These are phyloP conservation scores for Boletus hoseneyae DNA, from an alignment of 1,284 basidiomycete genomes.

Conservation along the genomic window DNA sequence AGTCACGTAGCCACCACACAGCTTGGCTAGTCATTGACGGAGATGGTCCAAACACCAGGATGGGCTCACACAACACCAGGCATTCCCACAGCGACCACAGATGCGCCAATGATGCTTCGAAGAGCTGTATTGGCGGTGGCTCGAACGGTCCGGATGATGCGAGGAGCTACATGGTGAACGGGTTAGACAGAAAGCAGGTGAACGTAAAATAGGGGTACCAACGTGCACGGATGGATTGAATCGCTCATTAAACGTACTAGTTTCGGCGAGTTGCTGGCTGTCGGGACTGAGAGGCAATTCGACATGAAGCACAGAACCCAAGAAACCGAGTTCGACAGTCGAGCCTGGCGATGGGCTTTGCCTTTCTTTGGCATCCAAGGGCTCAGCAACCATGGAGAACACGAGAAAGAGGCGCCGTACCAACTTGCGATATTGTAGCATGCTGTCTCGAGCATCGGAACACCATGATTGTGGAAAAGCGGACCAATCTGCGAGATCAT, in stretches of 20 bases:
- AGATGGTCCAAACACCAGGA: conserved; percentile 82
- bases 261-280: conserved; percentile 65
- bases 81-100: conserved; percentile 97
- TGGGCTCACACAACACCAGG: conserved; percentile 81
- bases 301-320: conserved; percentile 71
- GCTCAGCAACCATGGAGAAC: conserved; percentile 9
- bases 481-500: conserved; percentile 74
- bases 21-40: conserved; percentile 80
- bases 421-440: conserved; percentile 85
- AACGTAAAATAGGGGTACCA: conserved; percentile 14
- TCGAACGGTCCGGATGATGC: conserved; percentile 70
- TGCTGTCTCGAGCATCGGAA: conserved; percentile 80
- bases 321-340: conserved; percentile 73
- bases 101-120: conserved; percentile 73
- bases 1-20: conserved; percentile 88
- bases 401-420: conserved; percentile 42
- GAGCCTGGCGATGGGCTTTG: conserved; percentile 60
- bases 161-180: conserved; percentile 53
- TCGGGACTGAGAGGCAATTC: conserved; percentile 70
- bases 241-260: conserved; percentile 45
- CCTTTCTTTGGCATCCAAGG: conserved; percentile 56
- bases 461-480: conserved; percentile 70
- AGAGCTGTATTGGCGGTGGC: conserved; percentile 68
- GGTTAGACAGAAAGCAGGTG: background rate
- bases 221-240: conserved; percentile 50